Evolutionary conservation across 202 grass and related monocot species (phyloP), one percentile per base, ranked within the genome.

Genomic region (Setaria italica): DNA sequence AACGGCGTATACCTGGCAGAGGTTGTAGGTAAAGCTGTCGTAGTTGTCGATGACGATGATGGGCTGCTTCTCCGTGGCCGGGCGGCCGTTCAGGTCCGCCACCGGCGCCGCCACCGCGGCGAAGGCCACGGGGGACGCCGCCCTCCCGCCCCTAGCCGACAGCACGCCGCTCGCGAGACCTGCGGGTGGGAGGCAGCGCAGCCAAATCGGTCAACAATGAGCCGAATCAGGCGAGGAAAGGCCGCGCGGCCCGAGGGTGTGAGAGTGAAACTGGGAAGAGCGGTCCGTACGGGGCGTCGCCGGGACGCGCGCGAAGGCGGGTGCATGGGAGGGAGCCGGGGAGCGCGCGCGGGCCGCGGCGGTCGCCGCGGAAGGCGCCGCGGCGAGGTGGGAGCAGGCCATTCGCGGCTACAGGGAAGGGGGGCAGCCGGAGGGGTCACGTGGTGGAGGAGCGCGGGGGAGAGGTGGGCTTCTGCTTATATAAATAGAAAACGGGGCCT

Each of bases 1-100:
- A 43, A 54, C 60, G 60, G 41, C 34, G n/a, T 77, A 75, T 90
- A 98, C 95, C 95, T 98, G 95, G 79, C 95, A 98, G 10, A 98
- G 59, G 81, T 98, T 98, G 71, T 98, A 98, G 69, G 95, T 98
- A 43, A 95, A 98, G 67, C 95, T 98, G 82, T 98, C 95, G 67
- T 98, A 98, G 76, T 98, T 98, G 39, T 98, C 95, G 55, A 98
- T 89, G 29, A 98, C 95, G 46, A 98, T 88, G 70, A 98, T 95
- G 20, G 93, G 91, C 66, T 81, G 92, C 59, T 92, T 86, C 72
- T 80, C 86, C 29, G 66, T 43, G 15, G 76, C 80, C 43, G 48
- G 30, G 47, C 55, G 45, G 13, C 67, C 75, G 59, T 86, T 60
- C 30, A 65, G 30, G 85, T 85, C 62, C 30, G 78, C 68, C 69